Percentiles rank a stretch among this genome's conserved stretches.
These are phyloP conservation scores for Trichoderma sp. DNA, from an alignment of 2,329 filamentous ascomycete genomes.

Conservation along the genomic window DNA sequence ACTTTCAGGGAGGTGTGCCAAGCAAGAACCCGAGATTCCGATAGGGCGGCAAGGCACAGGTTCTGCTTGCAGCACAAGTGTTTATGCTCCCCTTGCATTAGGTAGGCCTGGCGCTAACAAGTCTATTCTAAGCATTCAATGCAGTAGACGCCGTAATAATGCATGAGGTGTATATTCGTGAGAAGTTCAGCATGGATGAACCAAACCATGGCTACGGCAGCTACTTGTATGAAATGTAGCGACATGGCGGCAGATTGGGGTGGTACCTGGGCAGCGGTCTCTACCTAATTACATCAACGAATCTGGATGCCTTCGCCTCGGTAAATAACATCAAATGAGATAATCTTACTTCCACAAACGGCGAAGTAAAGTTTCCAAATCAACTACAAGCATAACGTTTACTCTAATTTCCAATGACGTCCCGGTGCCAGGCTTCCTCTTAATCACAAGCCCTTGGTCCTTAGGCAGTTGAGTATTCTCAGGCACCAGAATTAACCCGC, in stretches of 20 bases:
- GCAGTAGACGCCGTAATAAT: background rate
- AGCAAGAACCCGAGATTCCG: background rate
- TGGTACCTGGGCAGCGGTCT: background rate
- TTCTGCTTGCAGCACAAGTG: conserved; percentile 7
- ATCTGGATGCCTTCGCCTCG: conserved; percentile 20
- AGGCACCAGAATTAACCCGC: conserved; percentile 19
- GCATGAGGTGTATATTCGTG: background rate
- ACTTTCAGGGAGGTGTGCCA: background rate
- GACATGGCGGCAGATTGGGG: background rate
- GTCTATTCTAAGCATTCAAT: background rate
- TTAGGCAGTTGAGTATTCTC: conserved; percentile 1
- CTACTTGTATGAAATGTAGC: background rate
- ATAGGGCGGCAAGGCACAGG: background rate
- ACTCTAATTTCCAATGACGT: background rate
- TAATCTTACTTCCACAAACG: background rate
- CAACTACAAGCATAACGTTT: background rate
- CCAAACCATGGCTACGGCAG: background rate
- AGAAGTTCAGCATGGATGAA: background rate
- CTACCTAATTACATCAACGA: background rate
- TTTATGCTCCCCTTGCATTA: conserved; percentile 11
- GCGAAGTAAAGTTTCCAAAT: background rate
- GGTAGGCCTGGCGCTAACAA: background rate
- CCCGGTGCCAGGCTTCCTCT: background rate
- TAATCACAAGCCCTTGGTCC: background rate
- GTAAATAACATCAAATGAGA: conserved; percentile 17